These are phyloP conservation scores for Phlebiopsis gigantea DNA, from an alignment of 768 basidiomycete species.

Conservation along the genomic window DNA sequence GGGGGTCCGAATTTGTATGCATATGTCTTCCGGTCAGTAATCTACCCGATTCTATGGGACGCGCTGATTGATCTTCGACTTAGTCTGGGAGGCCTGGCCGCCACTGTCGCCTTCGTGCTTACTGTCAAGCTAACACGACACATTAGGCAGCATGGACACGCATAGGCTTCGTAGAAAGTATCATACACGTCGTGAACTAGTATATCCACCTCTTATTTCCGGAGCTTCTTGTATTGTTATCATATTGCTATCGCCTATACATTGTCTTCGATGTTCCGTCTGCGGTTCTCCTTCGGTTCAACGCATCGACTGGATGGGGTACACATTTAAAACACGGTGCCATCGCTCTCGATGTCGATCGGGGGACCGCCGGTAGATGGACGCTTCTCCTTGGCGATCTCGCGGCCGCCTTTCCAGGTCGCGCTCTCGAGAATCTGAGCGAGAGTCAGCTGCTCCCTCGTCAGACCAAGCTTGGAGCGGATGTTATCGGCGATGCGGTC, in stretches of 20 bases:
- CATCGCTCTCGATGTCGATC: constrained; percentile 82
- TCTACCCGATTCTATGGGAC: background rate
- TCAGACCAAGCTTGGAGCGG: constrained; percentile 50
- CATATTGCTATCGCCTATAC: background rate
- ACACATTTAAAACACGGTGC: constrained; percentile 60
- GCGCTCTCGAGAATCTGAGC: constrained; percentile 92
- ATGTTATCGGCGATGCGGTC: constrained; percentile 76
- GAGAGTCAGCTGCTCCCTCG: constrained; percentile 52
- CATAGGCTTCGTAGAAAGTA: constrained; percentile 6
- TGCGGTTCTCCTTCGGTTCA: background rate
- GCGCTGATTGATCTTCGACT: background rate
- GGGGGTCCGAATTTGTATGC: constrained; percentile 64
- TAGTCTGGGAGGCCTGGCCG: constrained; percentile 55
- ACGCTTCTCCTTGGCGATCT: constrained; percentile 78
- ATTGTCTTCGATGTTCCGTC: background rate
- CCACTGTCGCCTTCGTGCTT: constrained; percentile 49
- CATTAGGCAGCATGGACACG: constrained; percentile 35
- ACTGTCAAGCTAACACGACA: constrained; percentile 51
- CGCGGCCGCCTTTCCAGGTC: constrained; percentile 95
- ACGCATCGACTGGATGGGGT: background rate
- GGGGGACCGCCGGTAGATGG: constrained; percentile 76
- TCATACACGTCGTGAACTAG: background rate
- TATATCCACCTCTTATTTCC: background rate
- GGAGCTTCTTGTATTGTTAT: constrained; percentile 2
- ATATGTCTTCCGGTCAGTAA: constrained; percentile 69